Conservation (phyloP, 129 eudicot genomes). For the Flaveria brownii region DNA sequence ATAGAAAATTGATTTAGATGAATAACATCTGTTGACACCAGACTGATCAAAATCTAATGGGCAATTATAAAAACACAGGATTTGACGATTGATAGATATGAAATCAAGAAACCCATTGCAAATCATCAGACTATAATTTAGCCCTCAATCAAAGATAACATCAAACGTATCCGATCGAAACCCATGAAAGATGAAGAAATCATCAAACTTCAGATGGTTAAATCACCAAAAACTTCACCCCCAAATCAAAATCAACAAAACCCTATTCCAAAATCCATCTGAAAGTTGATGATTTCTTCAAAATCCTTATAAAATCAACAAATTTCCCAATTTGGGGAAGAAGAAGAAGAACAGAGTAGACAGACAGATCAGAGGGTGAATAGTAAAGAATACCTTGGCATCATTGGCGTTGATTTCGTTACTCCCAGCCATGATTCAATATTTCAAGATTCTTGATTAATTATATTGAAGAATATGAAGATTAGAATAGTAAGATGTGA, state of each 20-base stretch:
- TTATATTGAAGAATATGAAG: neutral
- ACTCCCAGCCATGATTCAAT: conserved; percentile 69
- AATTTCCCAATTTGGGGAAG: neutral
- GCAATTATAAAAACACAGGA: neutral
- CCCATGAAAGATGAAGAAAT: neutral
- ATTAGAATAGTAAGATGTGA: neutral
- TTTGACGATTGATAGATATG: no score
- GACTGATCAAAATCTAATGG: conserved; percentile 4
- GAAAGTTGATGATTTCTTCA: neutral
- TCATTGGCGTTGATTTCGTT: conserved; percentile 75
- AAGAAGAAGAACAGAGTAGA: neutral
- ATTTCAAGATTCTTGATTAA: conserved; percentile 4
- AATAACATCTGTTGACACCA: neutral
- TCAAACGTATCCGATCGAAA: neutral
- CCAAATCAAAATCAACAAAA: conserved; percentile 17
- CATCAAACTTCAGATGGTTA: neutral
- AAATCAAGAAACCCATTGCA: conserved; percentile 1
- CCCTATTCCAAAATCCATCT: no score
- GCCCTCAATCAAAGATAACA: neutral
- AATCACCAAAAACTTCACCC: neutral
- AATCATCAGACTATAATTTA: neutral
- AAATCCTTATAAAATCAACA: neutral
- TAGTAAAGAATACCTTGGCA: conserved; percentile 54
- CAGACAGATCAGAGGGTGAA: conserved; percentile 21
- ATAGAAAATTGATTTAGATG: neutral